Base-by-base conservation (phyloP, 257 asterid species). In the Voacanga thouarsii region DNA sequence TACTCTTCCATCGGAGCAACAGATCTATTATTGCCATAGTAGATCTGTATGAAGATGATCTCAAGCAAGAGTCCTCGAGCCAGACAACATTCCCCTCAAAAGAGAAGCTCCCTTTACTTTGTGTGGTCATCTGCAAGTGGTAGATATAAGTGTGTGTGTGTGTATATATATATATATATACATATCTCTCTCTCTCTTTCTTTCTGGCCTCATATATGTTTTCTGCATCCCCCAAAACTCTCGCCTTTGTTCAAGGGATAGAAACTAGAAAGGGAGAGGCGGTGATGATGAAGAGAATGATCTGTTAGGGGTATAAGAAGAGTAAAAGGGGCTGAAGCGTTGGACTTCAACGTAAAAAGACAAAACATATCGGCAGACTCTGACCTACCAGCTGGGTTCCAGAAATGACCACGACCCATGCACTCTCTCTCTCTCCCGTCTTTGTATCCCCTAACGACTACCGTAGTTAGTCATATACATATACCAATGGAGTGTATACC, bases 241-340 rank as follows among this genome's bases (percentile, higher is more conserved):
- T 61, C 89, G 93, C 89, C 91, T 84, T 59, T 79, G 84, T 87
- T 87, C 77, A 74, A 82, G 91, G 89, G 87, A 55, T 49, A 28
- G 72, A n/a, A 71, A 11, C 30, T 28, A 45, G 63, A 63, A 47
- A 65, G 78, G 9, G 30, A 0, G 77, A 16, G 67, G 39, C 15
- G 28, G 39, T 61, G 60, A 60, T 81, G 74, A 60, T 61, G 78
- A 26, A 70, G 77, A 26, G 51, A 69, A 80, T 75, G 66, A 80
- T 74, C 26, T 71, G 77, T 44, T 78, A 1, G 56, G 74, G 12
- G 53, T 76, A 71, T 76, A 81, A 50, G 63, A 64, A 76, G 59
- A 53, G 71, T 24, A 65, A 51, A 41, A 47, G 33, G 57, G 28
- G 77, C 37, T 37, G 76, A 80, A 56, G 60, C 72, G 74, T 70